Evolutionary conservation across 73 alveolate genomes (phyloP), one percentile per base, ranked within the genome.

Genomic region (Tetrahymena elliotti): DNA sequence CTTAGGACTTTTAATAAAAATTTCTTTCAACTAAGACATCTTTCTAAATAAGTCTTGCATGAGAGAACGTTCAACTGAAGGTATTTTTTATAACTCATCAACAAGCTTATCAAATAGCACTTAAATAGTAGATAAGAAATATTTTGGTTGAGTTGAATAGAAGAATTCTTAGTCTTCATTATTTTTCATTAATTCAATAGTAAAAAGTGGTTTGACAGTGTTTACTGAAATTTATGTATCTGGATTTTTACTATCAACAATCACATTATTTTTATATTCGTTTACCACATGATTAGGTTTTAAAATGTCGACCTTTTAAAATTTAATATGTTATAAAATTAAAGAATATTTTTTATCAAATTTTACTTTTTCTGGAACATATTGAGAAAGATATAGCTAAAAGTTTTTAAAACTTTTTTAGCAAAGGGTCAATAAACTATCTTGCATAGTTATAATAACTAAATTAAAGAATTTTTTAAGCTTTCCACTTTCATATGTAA

Each of bases 371-470:
- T 68, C 88, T 4, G 88, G 88, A 1, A 68, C 88, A 11, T 68
- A 68, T 68, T 68, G 88, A 18, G 88, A 68, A 68, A 68, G 88
- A 68, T 68, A 68, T 3, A n/a, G 22, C 36, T 68, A 68, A 95
- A 98, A 99, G 95, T 99, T 97, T 27, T 96, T 97, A 94, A 98
- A 98, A 53, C 99, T 97, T 83, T 98, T 97, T 52, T 99, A 96
- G 92, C 98, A 98, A 93, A 99, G 95, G 53, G 97, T 93, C 88
- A 98, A 97, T 22, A 99, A 93, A 15, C 99, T 96, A 95, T 99
- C 99, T 96, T 99, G 99, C 99, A 99, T 99, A 99, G 97, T 97
- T 35, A 99, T 96, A 96, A 98, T 97, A 36, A 98, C 99, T 33
- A 97, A 96, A 24, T 99, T 98, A 96, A 99, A 97, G 97, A 98